Evolutionary conservation across 805 yeast species (phyloP).

Genomic region (Pichia insulana): DNA sequence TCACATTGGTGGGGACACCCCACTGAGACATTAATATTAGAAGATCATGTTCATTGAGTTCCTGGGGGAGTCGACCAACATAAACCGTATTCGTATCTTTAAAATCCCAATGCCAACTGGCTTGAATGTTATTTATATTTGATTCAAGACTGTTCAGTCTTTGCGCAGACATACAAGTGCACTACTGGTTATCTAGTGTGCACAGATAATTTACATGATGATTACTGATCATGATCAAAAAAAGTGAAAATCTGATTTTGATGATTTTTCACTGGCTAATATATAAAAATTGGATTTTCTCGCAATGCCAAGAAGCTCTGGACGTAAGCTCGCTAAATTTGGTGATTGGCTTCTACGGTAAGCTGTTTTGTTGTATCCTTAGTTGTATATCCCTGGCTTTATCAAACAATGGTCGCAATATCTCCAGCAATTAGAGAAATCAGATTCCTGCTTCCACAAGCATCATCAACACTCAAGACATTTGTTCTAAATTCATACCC

Average conservation of each 20-base stretch:
- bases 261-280: background rate
- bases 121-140: conserved; percentile 43
- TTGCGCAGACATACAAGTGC: conserved; percentile 30
- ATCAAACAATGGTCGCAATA: conserved; percentile 7
- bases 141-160: conserved; percentile 56
- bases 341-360: too few relatives aligned
- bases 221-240: too few relatives aligned
- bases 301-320: too few relatives aligned
- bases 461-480: conserved; percentile 56
- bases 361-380: too few relatives aligned
- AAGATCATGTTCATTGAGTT: conserved; percentile 67
- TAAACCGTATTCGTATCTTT: conserved; percentile 66
- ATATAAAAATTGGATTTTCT: too few relatives aligned
- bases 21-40: conserved; percentile 77
- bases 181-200: too few relatives aligned
- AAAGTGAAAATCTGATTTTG: too few relatives aligned
- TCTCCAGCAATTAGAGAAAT: conserved; percentile 65
- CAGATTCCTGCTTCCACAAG: conserved; percentile 73
- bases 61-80: conserved; percentile 63
- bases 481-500: conserved; percentile 60
- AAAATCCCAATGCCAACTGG: conserved; percentile 89
- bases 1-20: conserved; percentile 75
- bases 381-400: background rate
- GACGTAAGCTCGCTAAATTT: too few relatives aligned
- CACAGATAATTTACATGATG: too few relatives aligned